Evolutionary conservation across 2,329 filamentous ascomycete genomes (phyloP).

Genomic region (Aspergillus sp.): DNA sequence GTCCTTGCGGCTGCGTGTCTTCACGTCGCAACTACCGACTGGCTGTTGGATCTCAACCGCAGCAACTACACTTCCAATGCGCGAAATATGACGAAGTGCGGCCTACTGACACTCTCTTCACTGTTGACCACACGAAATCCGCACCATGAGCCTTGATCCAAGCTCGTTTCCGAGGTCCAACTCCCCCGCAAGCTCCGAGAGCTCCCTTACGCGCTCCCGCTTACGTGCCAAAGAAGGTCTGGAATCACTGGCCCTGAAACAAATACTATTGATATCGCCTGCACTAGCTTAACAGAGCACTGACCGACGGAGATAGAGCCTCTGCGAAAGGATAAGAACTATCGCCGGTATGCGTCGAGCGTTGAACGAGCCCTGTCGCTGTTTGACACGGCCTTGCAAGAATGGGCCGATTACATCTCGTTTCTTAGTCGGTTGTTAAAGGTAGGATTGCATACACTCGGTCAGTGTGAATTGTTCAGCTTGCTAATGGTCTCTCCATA

Average conservation of each 20-base stretch:
- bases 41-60: conserved; percentile 5
- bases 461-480: neutral
- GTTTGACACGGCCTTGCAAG: conserved; percentile 90
- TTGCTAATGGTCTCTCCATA: neutral
- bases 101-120: conserved; percentile 19
- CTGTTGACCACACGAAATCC: conserved; percentile 26
- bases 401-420: conserved; percentile 99
- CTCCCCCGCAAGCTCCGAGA: conserved; percentile 82
- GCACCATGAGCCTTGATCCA: conserved; percentile 46
- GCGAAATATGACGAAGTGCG: conserved; percentile 37
- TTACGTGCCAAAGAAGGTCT: conserved; percentile 75
- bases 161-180: conserved; percentile 42
- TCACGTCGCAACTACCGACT: conserved; percentile 4
- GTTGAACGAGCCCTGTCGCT: conserved; percentile 84
- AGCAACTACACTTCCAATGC: conserved; percentile 20
- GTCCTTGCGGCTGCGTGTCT: conserved; percentile 7
- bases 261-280: neutral
- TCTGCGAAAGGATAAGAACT: conserved; percentile 61
- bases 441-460: conserved; percentile 49
- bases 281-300: neutral
- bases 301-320: conserved; percentile 25
- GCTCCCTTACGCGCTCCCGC: conserved; percentile 76
- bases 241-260: conserved; percentile 23
- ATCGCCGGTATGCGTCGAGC: conserved; percentile 83
- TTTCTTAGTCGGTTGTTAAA: conserved; percentile 90